Percentiles rank a stretch among this genome's conserved stretches.
These are phyloP conservation scores for Nakataea oryzae DNA, from an alignment of 2,329 filamentous ascomycete genomes.

Conservation along the genomic window DNA sequence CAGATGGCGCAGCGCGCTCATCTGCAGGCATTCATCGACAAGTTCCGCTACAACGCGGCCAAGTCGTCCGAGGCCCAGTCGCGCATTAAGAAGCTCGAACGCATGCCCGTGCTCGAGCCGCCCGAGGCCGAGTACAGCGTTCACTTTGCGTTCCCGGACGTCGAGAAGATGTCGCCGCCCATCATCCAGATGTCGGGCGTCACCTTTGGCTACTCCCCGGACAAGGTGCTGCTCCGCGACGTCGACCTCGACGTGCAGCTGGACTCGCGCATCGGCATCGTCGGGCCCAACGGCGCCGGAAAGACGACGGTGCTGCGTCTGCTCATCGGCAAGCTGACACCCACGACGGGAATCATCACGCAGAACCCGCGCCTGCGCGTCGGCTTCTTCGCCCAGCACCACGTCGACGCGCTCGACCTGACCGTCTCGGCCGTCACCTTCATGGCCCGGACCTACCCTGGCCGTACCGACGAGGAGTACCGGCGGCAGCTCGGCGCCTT, in stretches of 20 bases:
- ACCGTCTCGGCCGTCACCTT: constrained; percentile 84
- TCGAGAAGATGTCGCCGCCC: constrained; percentile 93
- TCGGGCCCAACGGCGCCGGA: constrained; percentile 96
- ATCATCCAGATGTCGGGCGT: constrained; percentile 97
- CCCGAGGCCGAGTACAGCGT: constrained; percentile 94
- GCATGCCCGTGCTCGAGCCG: constrained; percentile 83
- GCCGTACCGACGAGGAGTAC: constrained; percentile 92
- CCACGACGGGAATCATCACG: constrained; percentile 72
- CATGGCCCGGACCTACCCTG: constrained; percentile 88
- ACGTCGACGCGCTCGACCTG: constrained; percentile 91
- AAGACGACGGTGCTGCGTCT: constrained; percentile 98
- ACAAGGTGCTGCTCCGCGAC: constrained; percentile 70
- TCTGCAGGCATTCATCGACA: constrained; percentile 97
- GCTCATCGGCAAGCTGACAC: constrained; percentile 75
- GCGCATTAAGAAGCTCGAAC: constrained; percentile 97
- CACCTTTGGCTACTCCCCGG: constrained; percentile 74
- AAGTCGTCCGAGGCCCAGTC: constrained; percentile 98
- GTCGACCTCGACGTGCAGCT: constrained; percentile 96
- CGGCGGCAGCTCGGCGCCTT: constrained; percentile 87
- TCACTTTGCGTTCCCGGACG: constrained; percentile 93
- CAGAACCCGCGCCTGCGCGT: constrained; percentile 81
- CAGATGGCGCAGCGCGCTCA: constrained; percentile 92
- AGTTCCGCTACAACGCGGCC: constrained; percentile 97
- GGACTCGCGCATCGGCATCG: constrained; percentile 95
- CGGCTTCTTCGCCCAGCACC: constrained; percentile 97